A percentile compares a stretch with the other conserved stretches of the same genome.
Conservation (phyloP, 2,329 filamentous ascomycete species). For the Fusarium nanum region DNA sequence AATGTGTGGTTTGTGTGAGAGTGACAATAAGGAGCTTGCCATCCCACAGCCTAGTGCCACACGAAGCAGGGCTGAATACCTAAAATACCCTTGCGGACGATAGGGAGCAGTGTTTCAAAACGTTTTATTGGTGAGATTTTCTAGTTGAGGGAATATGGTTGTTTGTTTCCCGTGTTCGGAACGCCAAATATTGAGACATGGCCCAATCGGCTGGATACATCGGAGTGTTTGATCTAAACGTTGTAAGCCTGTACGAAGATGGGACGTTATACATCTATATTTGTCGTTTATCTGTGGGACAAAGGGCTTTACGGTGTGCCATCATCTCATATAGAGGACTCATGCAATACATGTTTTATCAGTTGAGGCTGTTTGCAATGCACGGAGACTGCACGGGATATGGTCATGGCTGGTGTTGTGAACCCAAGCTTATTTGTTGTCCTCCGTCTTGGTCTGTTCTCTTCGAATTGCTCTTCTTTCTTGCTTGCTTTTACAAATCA, state of each 20-base stretch:
- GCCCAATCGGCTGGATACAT: neutral
- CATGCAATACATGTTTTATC: neutral
- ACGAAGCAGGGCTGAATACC: neutral
- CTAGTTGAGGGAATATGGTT: neutral
- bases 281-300: slow-evolving; percentile 10
- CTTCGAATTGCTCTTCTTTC: neutral
- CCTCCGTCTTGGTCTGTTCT: neutral
- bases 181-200: slow-evolving; percentile 20
- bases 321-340: neutral
- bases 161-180: neutral
- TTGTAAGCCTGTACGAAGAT: neutral
- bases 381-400: neutral
- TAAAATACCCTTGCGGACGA: too few relatives aligned
- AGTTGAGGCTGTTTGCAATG: neutral
- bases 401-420: neutral
- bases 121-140: too few relatives aligned
- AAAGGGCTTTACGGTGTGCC: neutral
- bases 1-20: neutral
- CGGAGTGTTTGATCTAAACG: neutral
- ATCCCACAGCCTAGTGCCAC: neutral
- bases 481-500: too few relatives aligned
- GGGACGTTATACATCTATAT: neutral
- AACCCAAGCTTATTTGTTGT: neutral
- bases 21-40: neutral
- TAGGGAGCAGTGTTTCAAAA: too few relatives aligned